These are phyloP conservation scores for Camelina hispida DNA, from an alignment of 345 rosid genomes.

Conservation along the genomic window DNA sequence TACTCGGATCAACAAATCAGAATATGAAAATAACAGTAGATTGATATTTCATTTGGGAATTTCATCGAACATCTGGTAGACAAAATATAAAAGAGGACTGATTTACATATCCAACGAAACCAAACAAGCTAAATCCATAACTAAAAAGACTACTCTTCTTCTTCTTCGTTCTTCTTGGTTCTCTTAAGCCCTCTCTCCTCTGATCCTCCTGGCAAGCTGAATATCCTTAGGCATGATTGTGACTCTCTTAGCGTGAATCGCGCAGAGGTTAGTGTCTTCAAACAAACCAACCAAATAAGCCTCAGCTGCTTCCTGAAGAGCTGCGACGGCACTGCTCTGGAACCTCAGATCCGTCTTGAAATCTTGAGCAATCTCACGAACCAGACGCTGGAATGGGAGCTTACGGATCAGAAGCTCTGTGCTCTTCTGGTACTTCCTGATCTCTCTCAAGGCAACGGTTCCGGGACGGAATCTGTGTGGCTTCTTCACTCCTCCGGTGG, in stretches of 20 bases:
- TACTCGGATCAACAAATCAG: neutral
- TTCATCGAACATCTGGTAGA: constrained; percentile 4
- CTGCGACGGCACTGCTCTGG: constrained; percentile 65
- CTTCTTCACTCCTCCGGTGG: constrained; percentile 75
- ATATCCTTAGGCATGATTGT: constrained; percentile 70
- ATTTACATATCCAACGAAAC: constrained; percentile 5
- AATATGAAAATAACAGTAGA: neutral
- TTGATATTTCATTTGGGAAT: neutral
- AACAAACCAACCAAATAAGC: constrained; percentile 61
- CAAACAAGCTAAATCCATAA: neutral
- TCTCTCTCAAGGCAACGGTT: constrained; percentile 36
- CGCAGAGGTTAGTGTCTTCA: constrained; percentile 63
- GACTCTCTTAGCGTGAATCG: constrained; percentile 67
- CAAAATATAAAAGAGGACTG: neutral
- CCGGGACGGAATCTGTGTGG: constrained; percentile 52
- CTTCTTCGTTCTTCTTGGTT: neutral
- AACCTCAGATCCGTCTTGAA: constrained; percentile 71
- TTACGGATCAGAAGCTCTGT: constrained; percentile 40
- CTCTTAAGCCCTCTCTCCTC: constrained; percentile 61
- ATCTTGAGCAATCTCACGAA: constrained; percentile 71
- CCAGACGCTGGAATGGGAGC: constrained; percentile 41
- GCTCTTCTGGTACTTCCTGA: constrained; percentile 42
- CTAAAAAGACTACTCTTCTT: neutral
- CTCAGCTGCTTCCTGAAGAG: constrained; percentile 63
- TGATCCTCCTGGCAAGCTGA: constrained; percentile 62